Evolutionary conservation across 495 filamentous ascomycete genomes (phyloP).

Genomic region (Podospora fimiseda): DNA sequence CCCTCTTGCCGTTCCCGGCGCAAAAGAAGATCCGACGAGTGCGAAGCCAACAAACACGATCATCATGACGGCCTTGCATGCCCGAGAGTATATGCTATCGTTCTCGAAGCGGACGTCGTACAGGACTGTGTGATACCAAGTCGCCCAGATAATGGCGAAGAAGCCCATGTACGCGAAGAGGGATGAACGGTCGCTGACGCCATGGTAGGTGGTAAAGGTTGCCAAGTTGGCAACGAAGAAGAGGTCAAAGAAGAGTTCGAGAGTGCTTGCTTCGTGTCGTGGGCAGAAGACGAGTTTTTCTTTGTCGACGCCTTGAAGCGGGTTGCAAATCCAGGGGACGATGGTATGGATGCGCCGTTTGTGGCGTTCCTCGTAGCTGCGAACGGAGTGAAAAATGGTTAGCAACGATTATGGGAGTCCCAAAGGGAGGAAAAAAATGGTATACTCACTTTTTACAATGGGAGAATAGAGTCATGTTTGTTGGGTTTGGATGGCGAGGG

Average conservation of each 20-base stretch:
- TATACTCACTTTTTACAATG: neutral
- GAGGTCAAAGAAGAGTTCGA: slow-evolving; percentile 55
- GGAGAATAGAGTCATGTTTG: neutral
- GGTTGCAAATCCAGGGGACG: slow-evolving; percentile 21
- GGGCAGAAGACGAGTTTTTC: slow-evolving; percentile 19
- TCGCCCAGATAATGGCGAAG: slow-evolving; percentile 57
- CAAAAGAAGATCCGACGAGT: slow-evolving; percentile 52
- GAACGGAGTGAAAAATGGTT: neutral
- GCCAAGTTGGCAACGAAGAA: slow-evolving; percentile 57
- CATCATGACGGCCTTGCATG: slow-evolving; percentile 58
- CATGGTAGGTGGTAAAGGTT: slow-evolving; percentile 50
- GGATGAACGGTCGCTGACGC: slow-evolving; percentile 31
- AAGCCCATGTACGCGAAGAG: slow-evolving; percentile 23
- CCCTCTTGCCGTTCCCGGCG: slow-evolving; percentile 28
- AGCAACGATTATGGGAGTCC: neutral
- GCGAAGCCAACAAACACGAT: slow-evolving; percentile 60
- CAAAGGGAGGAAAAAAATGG: neutral
- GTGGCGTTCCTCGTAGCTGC: slow-evolving; percentile 3
- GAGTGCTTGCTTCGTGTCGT: slow-evolving; percentile 46
- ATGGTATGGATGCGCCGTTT: slow-evolving; percentile 18
- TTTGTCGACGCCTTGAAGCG: slow-evolving; percentile 22
- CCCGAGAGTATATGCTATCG: slow-evolving; percentile 60
- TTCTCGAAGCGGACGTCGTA: slow-evolving; percentile 63
- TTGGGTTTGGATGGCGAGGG: too few relatives aligned
- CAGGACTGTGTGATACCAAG: slow-evolving; percentile 62